Evolutionary conservation across 202 grass and related monocot genomes (phyloP).

Genomic region (Schoenoplectus tabernaemontani): DNA sequence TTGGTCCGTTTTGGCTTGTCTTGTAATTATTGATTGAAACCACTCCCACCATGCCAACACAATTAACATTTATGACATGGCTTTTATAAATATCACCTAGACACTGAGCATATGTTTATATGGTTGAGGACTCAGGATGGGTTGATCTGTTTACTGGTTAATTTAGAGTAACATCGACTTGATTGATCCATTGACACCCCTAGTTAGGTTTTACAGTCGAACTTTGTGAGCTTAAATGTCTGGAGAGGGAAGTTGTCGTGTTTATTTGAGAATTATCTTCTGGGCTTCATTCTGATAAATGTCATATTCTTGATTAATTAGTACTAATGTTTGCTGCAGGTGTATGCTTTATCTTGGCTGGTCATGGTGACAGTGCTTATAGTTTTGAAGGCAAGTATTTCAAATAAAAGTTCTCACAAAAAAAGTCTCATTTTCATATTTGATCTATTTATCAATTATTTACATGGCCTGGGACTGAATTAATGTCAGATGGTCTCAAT

Average conservation of each 20-base stretch:
- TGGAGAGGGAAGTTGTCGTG: background rate
- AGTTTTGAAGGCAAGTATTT: conserved; percentile 68
- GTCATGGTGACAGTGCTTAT: conserved; percentile 81
- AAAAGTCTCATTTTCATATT: background rate
- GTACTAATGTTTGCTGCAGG: conserved; percentile 34
- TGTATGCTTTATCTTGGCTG: conserved; percentile 87
- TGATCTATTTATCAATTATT: background rate
- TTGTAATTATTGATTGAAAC: background rate
- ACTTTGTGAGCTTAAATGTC: background rate
- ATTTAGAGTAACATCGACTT: background rate
- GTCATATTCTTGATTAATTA: background rate
- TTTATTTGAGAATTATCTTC: background rate
- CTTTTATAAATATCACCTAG: background rate
- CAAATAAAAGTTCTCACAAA: conserved; percentile 9
- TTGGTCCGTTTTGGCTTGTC: background rate
- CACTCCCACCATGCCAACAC: background rate
- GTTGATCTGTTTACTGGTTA: background rate
- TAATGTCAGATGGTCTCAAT: conserved; percentile 76
- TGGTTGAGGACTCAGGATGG: background rate
- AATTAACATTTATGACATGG: background rate
- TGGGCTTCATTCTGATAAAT: background rate
- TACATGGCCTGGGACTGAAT: conserved; percentile 8
- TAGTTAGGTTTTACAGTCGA: background rate
- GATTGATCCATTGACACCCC: background rate
- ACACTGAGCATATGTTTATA: background rate